Conservation (phyloP, 2,329 filamentous ascomycete genomes). For the Lecanoromycetidae sp. region DNA sequence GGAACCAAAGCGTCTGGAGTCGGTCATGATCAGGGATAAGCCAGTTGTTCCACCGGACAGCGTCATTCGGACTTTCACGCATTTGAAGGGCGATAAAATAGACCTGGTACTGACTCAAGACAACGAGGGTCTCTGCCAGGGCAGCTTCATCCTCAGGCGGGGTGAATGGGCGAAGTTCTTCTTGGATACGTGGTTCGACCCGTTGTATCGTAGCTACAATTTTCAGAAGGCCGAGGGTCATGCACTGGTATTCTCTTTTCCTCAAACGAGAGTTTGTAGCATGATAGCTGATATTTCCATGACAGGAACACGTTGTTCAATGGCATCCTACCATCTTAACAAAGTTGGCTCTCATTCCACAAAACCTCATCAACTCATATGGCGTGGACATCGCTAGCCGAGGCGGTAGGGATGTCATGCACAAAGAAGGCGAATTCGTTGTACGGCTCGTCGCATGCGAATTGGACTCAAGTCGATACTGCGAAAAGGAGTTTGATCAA, state of each 20-base stretch:
- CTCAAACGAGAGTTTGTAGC: background rate
- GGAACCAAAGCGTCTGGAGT: constrained; percentile 53
- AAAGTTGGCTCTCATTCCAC: constrained; percentile 78
- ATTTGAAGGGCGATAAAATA: constrained; percentile 64
- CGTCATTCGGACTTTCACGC: constrained; percentile 86
- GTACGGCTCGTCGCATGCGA: constrained; percentile 67
- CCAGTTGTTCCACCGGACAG: constrained; percentile 89
- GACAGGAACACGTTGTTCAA: constrained; percentile 73
- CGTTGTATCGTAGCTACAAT: constrained; percentile 84
- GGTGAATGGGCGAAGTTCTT: constrained; percentile 91
- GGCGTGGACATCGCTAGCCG: constrained; percentile 34
- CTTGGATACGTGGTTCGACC: constrained; percentile 91
- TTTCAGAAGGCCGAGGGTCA: constrained; percentile 92
- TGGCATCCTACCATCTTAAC: constrained; percentile 96
- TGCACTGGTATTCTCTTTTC: constrained; percentile 54
- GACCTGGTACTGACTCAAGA: constrained; percentile 81
- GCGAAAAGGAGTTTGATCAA: constrained; percentile 57
- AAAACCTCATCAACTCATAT: constrained; percentile 73
- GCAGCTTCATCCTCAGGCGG: constrained; percentile 67
- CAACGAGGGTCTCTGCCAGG: constrained; percentile 59
- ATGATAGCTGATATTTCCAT: background rate
- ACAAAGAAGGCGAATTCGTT: constrained; percentile 73
- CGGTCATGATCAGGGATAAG: constrained; percentile 69
- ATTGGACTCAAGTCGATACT: constrained; percentile 44
- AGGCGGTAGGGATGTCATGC: constrained; percentile 44